A percentile compares a stretch with the other conserved stretches of the same genome.
phyloP scores from a whole-genome alignment of 352 stramenopile genomes.

The Phytophthora pseudosyringae region DNA sequence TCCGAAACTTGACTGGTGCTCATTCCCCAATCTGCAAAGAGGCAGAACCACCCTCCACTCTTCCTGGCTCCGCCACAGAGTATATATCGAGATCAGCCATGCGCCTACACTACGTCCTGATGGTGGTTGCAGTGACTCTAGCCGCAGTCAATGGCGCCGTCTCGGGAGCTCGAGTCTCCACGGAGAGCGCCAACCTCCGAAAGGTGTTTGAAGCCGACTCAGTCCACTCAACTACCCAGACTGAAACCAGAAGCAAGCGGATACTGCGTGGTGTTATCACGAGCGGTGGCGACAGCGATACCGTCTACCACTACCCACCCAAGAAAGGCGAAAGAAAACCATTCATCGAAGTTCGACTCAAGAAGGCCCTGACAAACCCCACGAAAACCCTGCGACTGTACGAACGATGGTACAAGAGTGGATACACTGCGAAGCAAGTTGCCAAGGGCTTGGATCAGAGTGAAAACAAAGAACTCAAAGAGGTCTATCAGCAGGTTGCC shows the following conservation, averaged over 20 bases:
- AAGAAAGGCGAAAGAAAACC: constrained; percentile 6
- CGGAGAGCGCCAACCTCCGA: not conserved
- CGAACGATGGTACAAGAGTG: constrained; percentile 25
- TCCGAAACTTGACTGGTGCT: not conserved
- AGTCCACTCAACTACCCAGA: not conserved
- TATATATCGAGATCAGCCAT: constrained; percentile 1
- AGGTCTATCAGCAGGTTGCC: constrained; percentile 15
- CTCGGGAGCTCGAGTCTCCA: not conserved
- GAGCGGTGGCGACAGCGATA: not conserved
- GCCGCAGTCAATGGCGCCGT: not conserved
- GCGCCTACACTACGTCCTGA: constrained; percentile 11
- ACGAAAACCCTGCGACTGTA: constrained; percentile 26
- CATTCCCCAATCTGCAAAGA: constrained; percentile 10
- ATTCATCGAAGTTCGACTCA: constrained; percentile 19
- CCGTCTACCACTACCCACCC: not conserved
- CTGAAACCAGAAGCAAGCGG: constrained; percentile 5
- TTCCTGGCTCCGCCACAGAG: not conserved
- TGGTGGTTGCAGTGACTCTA: constrained; percentile 1
- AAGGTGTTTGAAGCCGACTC: not conserved
- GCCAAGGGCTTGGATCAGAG: not conserved
- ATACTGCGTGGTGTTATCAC: constrained; percentile 13
- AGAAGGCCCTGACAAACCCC: constrained; percentile 19
- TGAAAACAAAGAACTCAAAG: constrained; percentile 21
- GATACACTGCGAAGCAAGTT: constrained; percentile 20
- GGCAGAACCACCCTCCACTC: not conserved